Base-by-base conservation (phyloP, 2,329 filamentous ascomycete genomes). In the Xylaria digitata region DNA sequence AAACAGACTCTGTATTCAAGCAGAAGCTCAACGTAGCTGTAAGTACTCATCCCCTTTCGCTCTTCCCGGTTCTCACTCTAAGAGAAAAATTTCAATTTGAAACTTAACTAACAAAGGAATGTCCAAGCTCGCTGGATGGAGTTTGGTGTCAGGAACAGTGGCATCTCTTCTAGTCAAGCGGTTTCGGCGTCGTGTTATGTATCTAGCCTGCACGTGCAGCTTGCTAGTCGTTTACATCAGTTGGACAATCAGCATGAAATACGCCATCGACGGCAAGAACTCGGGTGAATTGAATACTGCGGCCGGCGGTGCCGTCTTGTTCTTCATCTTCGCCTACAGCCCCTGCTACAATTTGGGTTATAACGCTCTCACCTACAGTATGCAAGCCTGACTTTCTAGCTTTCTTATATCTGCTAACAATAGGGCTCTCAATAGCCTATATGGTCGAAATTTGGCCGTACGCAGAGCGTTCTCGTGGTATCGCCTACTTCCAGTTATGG, bases 331-430 rank as follows among this genome's bases (percentile, higher is more conserved):
- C 68, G 79, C 82, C 3, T 90, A 89, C 75, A 83, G 82, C 9
- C 86, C 87, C 3, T 81, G 80, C 67, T 90, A 90, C 75, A 90
- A 90, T 71, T 82, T 90, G 56, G 88, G 87, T n/a, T 89, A 89
- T 75, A 90, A 90, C 73, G 86, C 88, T 15, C 79, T 91, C 61
- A 89, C 87, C 0, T 89, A 89, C 76, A 89, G 83, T 85, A 75
- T 77, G 82, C 74, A 9, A 40, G 7, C 19, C 23, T 17, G 30
- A 43, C 17, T 21, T 32, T 23, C 15, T 4, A 23, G 1, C 23
- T 15, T 26, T 40, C 17, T 26, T 40, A 23, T 59, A 46, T 23
- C 21, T 59, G 50, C 62, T 68, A 17, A 60, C 40, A 34, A 55
- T 26, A 5, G 7, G 19, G 19, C 3, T 5, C 30, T 34, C 3